Evolutionary conservation across 257 asterid genomes (phyloP), one percentile per base, ranked within the genome.

Genomic region (Nicotiana obtusifolia): DNA sequence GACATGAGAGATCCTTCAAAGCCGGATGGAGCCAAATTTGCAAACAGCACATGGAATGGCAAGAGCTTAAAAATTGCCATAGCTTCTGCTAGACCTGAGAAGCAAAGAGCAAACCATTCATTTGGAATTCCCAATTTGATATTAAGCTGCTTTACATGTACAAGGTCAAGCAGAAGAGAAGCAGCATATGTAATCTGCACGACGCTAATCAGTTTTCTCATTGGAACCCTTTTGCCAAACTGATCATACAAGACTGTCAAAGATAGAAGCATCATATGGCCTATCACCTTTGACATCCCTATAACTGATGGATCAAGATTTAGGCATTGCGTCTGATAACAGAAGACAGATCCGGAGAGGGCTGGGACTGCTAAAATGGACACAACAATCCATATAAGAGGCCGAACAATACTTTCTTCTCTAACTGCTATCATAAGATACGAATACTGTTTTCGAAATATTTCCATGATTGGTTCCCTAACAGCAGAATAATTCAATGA

Each of bases 1-100:
- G 99, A 90, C 93, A 92, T 85, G 79, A 95, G 79, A 26, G 98
- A 93, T 49, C 95, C 99, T 86, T 92, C 97, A 80, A 93, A 90
- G 1, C 99, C 99, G 0, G 86, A 81, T 14, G 97, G 97, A 69
- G 99, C 94, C 83, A 91, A 82, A 61, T 89, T 90, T n/a, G 97
- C 98, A 76, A 93, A 89, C 30, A 90, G 85, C 83, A 95, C 93
- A 35, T 84, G 69, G 81, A 95, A 95, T 0, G 98, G 99, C 87
- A 95, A 80, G 60, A 92, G 92, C 94, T 92, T 95, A 79, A 95
- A 95, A 28, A 90, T 91, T 0, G 97, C 97, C 8, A 93, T 84
- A n/a, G 90, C 86, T 85, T 95, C 99, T 0, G 99, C 93, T 81
- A 92, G 61, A 41, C 97, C 99, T 10, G 97, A 92, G 54, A 93